Percentiles rank a stretch among this genome's conserved stretches.
Evolutionary conservation across 208 protist species (phyloP).

Genomic region (Borovskyia barvae): DNA sequence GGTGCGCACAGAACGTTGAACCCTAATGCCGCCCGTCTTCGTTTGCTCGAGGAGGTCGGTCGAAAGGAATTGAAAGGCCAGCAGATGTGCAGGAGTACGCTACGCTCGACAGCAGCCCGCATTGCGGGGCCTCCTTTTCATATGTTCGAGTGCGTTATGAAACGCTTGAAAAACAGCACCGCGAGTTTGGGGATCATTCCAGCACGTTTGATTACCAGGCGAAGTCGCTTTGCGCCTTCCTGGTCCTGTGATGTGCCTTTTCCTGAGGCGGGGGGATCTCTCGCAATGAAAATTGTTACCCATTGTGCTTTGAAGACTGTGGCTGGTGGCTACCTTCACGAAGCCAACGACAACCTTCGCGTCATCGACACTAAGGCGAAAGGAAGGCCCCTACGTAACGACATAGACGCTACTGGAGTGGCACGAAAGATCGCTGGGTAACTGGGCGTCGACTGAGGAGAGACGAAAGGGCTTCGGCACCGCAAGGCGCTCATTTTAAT

Average conservation of each 20-base stretch:
- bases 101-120: not conserved
- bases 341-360: conserved; percentile 10
- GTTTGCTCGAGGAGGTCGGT: conserved; percentile 7
- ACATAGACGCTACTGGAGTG: not conserved
- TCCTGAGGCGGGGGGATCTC: conserved; percentile 18
- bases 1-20: conserved; percentile 1
- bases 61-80: too few species aligned
- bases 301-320: conserved; percentile 17
- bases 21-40: conserved; percentile 14
- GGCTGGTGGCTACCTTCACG: conserved; percentile 16
- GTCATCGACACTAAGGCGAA: conserved; percentile 2
- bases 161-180: not conserved
- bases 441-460: conserved; percentile 16
- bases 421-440: conserved; percentile 9
- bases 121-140: conserved; percentile 3
- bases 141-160: conserved; percentile 13
- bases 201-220: conserved; percentile 14
- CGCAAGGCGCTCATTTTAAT: not conserved
- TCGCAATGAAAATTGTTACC: conserved; percentile 19
- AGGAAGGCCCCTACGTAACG: conserved; percentile 8
- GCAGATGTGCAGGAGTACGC: not conserved
- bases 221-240: conserved; percentile 18
- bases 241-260: conserved; percentile 11
- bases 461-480: conserved; percentile 19
- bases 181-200: conserved; percentile 6